Evolutionary conservation across 495 filamentous ascomycete genomes (phyloP).

Genomic region (Talaromyces liani): DNA sequence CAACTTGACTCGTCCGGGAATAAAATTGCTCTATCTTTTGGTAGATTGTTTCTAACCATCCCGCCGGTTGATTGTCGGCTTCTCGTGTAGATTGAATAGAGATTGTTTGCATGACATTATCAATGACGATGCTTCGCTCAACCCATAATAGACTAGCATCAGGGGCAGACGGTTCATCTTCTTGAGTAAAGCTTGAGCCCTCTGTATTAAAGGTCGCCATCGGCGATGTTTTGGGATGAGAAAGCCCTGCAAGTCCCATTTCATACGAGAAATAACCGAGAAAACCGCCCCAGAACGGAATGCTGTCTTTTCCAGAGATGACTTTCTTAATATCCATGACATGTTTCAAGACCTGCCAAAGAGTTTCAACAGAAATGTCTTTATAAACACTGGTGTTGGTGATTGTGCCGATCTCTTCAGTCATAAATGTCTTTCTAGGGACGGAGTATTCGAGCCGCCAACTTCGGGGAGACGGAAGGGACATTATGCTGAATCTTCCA

Average conservation of each 20-base stretch:
- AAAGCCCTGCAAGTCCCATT: slow-evolving; percentile 54
- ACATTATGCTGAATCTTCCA: slow-evolving; percentile 33
- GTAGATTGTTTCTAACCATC: slow-evolving; percentile 33
- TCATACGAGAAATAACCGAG: slow-evolving; percentile 91
- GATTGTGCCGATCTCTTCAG: slow-evolving; percentile 17
- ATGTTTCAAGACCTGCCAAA: slow-evolving; percentile 37
- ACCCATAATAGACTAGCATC: slow-evolving; percentile 76
- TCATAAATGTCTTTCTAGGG: slow-evolving; percentile 14
- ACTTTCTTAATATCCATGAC: slow-evolving; percentile 50
- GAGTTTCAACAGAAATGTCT: slow-evolving; percentile 20
- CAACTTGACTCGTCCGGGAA: neutral
- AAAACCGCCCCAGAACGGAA: slow-evolving; percentile 81
- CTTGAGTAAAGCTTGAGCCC: slow-evolving; percentile 7
- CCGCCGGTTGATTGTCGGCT: slow-evolving; percentile 21
- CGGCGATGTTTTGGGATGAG: slow-evolving; percentile 20
- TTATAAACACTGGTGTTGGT: neutral
- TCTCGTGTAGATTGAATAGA: slow-evolving; percentile 56
- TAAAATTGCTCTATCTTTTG: slow-evolving; percentile 13
- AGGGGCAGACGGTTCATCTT: slow-evolving; percentile 39
- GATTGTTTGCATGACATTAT: slow-evolving; percentile 53
- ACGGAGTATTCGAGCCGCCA: slow-evolving; percentile 37
- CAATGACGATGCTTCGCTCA: slow-evolving; percentile 71
- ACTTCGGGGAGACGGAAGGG: slow-evolving; percentile 30
- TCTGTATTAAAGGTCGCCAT: neutral
- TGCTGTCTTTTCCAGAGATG: slow-evolving; percentile 27